Evolutionary conservation across 495 filamentous ascomycete species (phyloP), one percentile per base, ranked within the genome.

Genomic region (Poronia punctata): DNA sequence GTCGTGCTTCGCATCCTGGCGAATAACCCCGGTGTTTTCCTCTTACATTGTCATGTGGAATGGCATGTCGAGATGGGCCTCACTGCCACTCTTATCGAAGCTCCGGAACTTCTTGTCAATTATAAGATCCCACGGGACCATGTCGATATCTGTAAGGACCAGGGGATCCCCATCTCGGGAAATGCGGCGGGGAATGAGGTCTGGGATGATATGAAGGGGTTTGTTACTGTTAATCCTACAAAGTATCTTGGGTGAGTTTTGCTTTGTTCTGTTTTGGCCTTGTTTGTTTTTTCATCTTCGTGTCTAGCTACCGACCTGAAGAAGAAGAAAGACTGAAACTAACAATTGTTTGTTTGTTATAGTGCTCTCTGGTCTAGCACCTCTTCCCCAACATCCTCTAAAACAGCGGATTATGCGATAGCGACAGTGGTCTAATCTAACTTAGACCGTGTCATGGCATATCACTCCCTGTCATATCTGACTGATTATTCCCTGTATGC

Each of bases 21-120:
- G 1, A 51, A 72, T 40, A 93, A 94, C 54, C 82, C 86, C 12
- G 88, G 83, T 37, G 72, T 88, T 24, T 88, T 79, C 74, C 60
- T 88, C 16, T 84, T 88, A 57, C 86, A 92, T 56, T 89, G 86
- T 62, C 83, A 87, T 59, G 71, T 86, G 19, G 83, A 86, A 66
- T 88, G 83, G 82, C 85, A 89, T 53, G 72, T 86, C 28, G 78
- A 74, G 45, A 77, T 76, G 52, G 86, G 86, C 16, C 69, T 92
- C 15, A 76, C 75, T 1, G 80, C 77, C 11, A 83, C 76, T 7
- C 64, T 90, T 20, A 75, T 92, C 51, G 84, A 88, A 61, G 75
- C 72, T 0, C 85, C 85, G 0, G 62, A 74, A 10, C 62, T 67
- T 34, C 50, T 92, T 3, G 72, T 81, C 50, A 47, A 68, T 10